phyloP scores from a whole-genome alignment of 495 filamentous ascomycete genomes.

The Hypoxylon cercidicola region DNA sequence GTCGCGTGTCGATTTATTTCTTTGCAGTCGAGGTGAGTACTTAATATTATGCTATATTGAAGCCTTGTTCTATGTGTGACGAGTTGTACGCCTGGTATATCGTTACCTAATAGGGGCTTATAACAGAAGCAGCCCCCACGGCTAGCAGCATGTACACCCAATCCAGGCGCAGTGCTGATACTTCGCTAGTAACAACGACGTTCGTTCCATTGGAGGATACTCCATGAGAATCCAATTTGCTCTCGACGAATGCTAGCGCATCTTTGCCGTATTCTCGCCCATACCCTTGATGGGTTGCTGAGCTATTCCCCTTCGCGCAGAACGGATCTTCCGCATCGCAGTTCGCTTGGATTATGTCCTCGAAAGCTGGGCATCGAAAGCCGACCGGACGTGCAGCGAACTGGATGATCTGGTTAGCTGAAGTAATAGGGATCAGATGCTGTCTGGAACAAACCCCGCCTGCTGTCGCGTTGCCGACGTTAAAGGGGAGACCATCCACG shows the following conservation, averaged over 20 bases:
- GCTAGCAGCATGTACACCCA: conserved; percentile 4
- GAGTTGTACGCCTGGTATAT: no score
- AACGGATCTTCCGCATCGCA: conserved; percentile 70
- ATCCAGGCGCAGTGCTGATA: neutral
- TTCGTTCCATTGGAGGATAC: conserved; percentile 7
- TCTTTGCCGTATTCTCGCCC: conserved; percentile 63
- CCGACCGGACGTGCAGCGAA: conserved; percentile 66
- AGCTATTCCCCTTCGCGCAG: conserved; percentile 67
- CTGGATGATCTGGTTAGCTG: conserved; percentile 39
- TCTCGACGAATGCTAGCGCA: conserved; percentile 63
- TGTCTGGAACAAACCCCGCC: conserved; percentile 60
- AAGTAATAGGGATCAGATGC: conserved; percentile 9
- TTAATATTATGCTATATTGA: no score
- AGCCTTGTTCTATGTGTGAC: no score
- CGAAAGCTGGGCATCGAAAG: conserved; percentile 62
- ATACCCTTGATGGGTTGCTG: conserved; percentile 66
- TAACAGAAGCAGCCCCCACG: conserved; percentile 6
- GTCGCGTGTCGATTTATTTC: no score
- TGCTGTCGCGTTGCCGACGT: conserved; percentile 66
- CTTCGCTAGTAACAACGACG: neutral
- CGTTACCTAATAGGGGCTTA: neutral
- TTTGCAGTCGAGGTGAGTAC: no score
- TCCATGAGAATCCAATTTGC: conserved; percentile 49
- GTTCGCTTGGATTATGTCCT: conserved; percentile 64
- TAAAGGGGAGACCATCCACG: conserved; percentile 61